Evolutionary conservation across 2,329 filamentous ascomycete species (phyloP).

Genomic region (Grosmannia huntii): DNA sequence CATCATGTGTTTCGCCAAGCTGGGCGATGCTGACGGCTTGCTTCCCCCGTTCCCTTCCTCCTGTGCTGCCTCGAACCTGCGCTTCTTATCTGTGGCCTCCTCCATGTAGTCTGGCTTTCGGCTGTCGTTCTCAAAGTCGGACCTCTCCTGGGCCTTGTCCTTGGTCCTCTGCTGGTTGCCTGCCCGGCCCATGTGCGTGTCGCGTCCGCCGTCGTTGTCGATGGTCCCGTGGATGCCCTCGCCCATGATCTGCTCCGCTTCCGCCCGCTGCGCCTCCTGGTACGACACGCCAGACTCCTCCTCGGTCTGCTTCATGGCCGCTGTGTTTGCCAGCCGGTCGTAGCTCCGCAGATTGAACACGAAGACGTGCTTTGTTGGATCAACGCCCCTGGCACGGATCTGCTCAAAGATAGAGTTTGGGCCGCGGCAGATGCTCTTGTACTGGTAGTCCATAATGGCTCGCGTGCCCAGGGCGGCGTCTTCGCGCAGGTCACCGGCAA

Average conservation of each 20-base stretch:
- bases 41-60: neutral
- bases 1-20: conserved; percentile 74
- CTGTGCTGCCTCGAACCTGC: conserved; percentile 33
- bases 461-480: conserved; percentile 74
- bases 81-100: conserved; percentile 32
- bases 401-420: conserved; percentile 82
- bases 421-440: conserved; percentile 86
- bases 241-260: conserved; percentile 81
- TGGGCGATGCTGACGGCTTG: conserved; percentile 22
- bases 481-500: conserved; percentile 78
- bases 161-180: conserved; percentile 20
- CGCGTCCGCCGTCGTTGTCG: conserved; percentile 30
- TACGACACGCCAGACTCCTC: conserved; percentile 69
- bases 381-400: conserved; percentile 57
- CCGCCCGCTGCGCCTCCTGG: conserved; percentile 71
- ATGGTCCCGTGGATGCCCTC: conserved; percentile 52
- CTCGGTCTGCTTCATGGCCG: conserved; percentile 60
- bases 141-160: conserved; percentile 20
- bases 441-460: conserved; percentile 98
- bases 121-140: conserved; percentile 11
- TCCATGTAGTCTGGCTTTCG: conserved; percentile 26
- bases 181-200: conserved; percentile 34
- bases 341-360: conserved; percentile 90
- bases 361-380: conserved; percentile 73
- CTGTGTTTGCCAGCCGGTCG: conserved; percentile 79